A percentile compares a stretch with the other conserved stretches of the same genome.
phyloP scores from a whole-genome alignment of 805 yeast genomes.

The Blastobotrys muscicola region DNA sequence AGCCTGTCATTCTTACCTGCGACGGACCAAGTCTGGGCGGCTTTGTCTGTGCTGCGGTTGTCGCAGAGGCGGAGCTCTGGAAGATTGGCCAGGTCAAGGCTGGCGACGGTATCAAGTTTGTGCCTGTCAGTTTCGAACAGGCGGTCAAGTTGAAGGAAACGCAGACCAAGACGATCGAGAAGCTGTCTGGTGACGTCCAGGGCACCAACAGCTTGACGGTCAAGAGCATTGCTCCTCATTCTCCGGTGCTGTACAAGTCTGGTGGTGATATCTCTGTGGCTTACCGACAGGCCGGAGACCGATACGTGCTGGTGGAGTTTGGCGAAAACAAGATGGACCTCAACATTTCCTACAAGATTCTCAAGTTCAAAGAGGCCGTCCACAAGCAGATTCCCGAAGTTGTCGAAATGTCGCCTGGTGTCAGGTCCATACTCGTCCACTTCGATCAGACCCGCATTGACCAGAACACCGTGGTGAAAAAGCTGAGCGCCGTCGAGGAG shows the following conservation, averaged over 20 bases:
- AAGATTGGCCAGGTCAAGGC: constrained; percentile 97
- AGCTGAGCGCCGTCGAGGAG: constrained; percentile 64
- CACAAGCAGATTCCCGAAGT: constrained; percentile 63
- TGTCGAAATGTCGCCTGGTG: constrained; percentile 95
- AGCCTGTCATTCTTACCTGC: constrained; percentile 92
- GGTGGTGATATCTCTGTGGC: constrained; percentile 46
- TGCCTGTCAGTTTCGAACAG: constrained; percentile 59
- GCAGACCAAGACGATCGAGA: constrained; percentile 43
- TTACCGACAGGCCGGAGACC: constrained; percentile 95
- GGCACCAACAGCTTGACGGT: constrained; percentile 57
- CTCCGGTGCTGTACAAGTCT: constrained; percentile 54
- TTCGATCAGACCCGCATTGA: constrained; percentile 54
- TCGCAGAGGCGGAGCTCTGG: constrained; percentile 95
- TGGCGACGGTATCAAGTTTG: constrained; percentile 76
- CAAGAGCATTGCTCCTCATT: constrained; percentile 8
- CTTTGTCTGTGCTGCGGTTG: constrained; percentile 93
- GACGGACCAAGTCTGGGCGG: constrained; percentile 99
- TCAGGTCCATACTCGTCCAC: constrained; percentile 86
- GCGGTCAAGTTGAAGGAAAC: constrained; percentile 55
- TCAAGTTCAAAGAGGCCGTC: constrained; percentile 69
- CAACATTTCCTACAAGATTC: constrained; percentile 75
- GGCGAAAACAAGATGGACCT: constrained; percentile 85
- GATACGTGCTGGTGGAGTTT: constrained; percentile 84
- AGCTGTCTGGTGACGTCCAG: constrained; percentile 33
- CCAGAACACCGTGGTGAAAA: constrained; percentile 53